Conservation (phyloP, 169 alveolate genomes). For the Eimeria mitis region DNA sequence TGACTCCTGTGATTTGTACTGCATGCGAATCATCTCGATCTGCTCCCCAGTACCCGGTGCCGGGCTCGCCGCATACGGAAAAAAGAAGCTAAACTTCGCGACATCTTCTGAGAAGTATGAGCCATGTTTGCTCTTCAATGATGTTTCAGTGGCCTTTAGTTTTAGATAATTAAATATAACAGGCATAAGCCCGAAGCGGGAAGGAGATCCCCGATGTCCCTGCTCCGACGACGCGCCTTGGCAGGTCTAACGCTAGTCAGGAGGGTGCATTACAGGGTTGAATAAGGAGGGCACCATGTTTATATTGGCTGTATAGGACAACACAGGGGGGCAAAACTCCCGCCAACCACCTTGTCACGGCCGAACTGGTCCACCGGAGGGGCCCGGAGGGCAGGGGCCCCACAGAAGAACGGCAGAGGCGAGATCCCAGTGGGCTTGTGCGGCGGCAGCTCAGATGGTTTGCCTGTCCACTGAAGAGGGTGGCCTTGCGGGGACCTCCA, state of each 20-base stretch:
- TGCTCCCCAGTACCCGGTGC: neutral
- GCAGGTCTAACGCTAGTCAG: neutral
- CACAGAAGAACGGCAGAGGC: neutral
- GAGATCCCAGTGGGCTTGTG: neutral
- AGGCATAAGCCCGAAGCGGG: neutral
- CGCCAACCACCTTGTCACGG: neutral
- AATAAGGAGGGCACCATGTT: neutral
- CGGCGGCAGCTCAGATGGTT: slow-evolving; percentile 12
- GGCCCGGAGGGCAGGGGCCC: neutral
- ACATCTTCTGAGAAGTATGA: neutral
- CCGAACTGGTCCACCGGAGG: neutral
- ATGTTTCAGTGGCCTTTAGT: neutral
- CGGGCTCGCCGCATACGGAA: neutral
- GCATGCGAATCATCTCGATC: slow-evolving; percentile 33
- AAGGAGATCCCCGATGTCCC: slow-evolving; percentile 30
- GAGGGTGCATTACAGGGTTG: neutral
- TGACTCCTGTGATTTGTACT: neutral
- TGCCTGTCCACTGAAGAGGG: slow-evolving; percentile 5
- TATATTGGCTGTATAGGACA: neutral
- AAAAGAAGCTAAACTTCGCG: neutral
- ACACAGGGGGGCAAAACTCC: neutral
- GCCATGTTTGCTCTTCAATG: neutral
- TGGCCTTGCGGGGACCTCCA: slow-evolving; percentile 43
- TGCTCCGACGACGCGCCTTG: neutral
- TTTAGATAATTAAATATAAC: neutral